Base-by-base conservation (phyloP, 2,329 filamentous ascomycete species). In the Venturia pyrina region DNA sequence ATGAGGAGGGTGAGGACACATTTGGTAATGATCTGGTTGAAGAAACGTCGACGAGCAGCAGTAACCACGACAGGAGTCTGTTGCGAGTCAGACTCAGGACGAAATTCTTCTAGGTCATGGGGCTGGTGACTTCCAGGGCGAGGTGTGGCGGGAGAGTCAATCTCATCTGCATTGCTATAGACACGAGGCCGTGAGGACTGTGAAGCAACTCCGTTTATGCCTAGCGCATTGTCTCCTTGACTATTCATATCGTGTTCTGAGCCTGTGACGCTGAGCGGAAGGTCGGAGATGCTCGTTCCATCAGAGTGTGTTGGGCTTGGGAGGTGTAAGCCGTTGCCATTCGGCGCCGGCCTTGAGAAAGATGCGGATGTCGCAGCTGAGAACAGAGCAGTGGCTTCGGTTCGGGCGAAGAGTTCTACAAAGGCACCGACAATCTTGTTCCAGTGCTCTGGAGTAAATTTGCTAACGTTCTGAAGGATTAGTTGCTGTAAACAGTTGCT, bases 21-120 rank as follows among this genome's bases (percentile, higher is more conserved):
- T 70, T 96, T 93, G 17, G 93, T 97, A 77, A 99, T 99, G 76
- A 99, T 99, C 70, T 93, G 90, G 79, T 99, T 99, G 83, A 99
- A 99, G 81, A 97, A 97, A 64, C 93, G 89, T 44, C 95, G 87
- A 34, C 95, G 89, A 0, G 95, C 92, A 2, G 92, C 91, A 1
- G 95, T 98, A 5, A 99, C 93, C 0, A 96, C 90, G 6, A 96
- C 85, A 0, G 93, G 91, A 67, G 96, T 91, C 75, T 95, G 91
- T 75, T 96, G 92, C 17, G 92, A 81, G 65, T 84, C 87, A 32
- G 70, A 66, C 6, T 71, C 64, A 2, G 66, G 37, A 19, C 64
- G 67, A 78, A 96, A 98, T 74, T 98, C 93, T 75, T 99, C 95
- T 1, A 96, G 82, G 40, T 83, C 74, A 44, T 69, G 70, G 53